Evolutionary conservation across 768 basidiomycete species (phyloP), one percentile per base, ranked within the genome.

Genomic region (Leccinum subgranulosum): DNA sequence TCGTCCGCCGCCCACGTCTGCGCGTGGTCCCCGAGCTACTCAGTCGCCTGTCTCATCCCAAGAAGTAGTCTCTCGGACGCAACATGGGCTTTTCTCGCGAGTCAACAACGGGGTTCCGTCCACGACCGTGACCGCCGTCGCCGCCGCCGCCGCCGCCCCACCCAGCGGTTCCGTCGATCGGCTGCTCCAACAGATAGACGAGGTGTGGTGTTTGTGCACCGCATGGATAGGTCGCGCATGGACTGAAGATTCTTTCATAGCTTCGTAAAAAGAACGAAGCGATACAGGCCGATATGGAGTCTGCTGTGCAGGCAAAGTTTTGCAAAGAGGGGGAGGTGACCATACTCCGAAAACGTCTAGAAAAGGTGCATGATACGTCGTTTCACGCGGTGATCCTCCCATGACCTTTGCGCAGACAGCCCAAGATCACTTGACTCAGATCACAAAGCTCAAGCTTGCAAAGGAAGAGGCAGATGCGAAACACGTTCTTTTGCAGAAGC

Each of bases 241-340:
- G 17, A 45, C 52, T 60, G n/a, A 60, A 28, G 45, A 33, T 12
- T 11, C 6, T 60, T 49, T 56, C 65, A 27, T 64, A 88, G 85
- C 73, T 87, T 58, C 75, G 74, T 39, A 72, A 76, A 66, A 75
- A 80, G 60, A 83, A 87, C 62, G 66, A 73, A 39, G 73, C 56
- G n/a, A 74, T 82, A 19, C 78, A 79, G 55, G 58, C 68, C 25
- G 76, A 77, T 2, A 67, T 85, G 49, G 74, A 79, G 58, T 75
- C 76, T 39, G 83, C 83, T 3, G 68, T 75, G 49, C 79, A 83
- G 49, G 76, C 74, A 8, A 84, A 79, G 58, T 75, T 83, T 41
- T 71, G 76, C 31, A 89, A 85, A 65, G 84, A 87, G 29, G 90
- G 90, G 6, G 89, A 92, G 73, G 87, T 87, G 6, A 78, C 78